Conservation (phyloP, 164 flowering plant genomes). For the Vitis riparia region DNA sequence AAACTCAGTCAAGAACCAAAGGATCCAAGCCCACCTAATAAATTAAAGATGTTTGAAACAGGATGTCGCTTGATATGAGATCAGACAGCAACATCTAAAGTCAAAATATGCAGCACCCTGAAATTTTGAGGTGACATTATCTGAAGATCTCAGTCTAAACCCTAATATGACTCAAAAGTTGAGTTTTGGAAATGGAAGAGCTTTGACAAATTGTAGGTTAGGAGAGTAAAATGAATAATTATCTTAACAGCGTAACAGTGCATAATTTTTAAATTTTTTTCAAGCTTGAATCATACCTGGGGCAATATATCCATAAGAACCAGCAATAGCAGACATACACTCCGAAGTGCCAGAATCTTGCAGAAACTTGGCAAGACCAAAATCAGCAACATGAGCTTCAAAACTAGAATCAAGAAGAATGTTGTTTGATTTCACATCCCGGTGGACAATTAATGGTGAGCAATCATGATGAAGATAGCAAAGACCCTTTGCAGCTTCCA, state of each 20-base stretch:
- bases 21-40: slow-evolving; percentile 1
- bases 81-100: not conserved
- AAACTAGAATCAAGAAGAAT: slow-evolving; percentile 81
- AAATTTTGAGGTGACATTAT: not conserved
- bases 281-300: slow-evolving; percentile 58
- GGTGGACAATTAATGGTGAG: slow-evolving; percentile 87
- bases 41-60: no score
- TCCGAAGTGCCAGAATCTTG: slow-evolving; percentile 98
- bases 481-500: slow-evolving; percentile 93
- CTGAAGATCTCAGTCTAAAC: not conserved
- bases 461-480: slow-evolving; percentile 99
- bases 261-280: no score
- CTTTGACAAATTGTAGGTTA: no score
- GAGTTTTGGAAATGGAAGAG: no score
- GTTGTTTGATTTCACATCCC: slow-evolving; percentile 97
- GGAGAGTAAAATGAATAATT: no score
- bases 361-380: slow-evolving; percentile 95
- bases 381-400: slow-evolving; percentile 99
- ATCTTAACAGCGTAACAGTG: no score
- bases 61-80: no score
- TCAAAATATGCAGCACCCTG: slow-evolving; percentile 5
- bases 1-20: not conserved
- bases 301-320: slow-evolving; percentile 96
- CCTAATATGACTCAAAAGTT: no score
- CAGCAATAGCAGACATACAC: slow-evolving; percentile 99